Conservation (phyloP, 208 protist species). For the Paratrypanosoma confusum region DNA sequence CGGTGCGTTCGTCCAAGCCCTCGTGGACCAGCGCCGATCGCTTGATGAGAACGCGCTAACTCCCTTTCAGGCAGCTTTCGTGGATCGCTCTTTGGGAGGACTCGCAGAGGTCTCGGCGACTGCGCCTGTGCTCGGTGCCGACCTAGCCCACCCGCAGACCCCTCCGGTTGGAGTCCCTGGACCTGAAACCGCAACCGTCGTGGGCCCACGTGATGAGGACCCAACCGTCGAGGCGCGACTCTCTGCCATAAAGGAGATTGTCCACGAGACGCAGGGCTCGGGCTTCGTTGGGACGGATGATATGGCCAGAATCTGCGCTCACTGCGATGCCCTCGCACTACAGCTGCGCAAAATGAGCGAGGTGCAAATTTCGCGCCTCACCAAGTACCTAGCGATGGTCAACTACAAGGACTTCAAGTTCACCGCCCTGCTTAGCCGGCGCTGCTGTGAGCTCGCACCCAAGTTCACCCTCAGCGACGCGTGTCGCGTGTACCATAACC, state of each 20-base stretch:
- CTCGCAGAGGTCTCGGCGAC: not conserved
- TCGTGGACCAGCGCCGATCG: constrained; percentile 16
- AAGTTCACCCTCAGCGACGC: constrained; percentile 28
- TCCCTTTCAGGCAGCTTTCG: constrained; percentile 40
- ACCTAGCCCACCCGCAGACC: not conserved
- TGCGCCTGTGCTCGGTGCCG: too few relatives aligned
- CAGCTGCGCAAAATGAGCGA: constrained; percentile 43
- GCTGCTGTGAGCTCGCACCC: constrained; percentile 61
- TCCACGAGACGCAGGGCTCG: constrained; percentile 11
- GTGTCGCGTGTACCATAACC: constrained; percentile 61
- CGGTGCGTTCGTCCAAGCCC: constrained; percentile 13
- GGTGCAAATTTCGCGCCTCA: constrained; percentile 25
- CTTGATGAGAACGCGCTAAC: constrained; percentile 11
- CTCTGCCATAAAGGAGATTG: constrained; percentile 18
- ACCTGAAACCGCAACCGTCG: not conserved
- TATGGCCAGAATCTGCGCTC: constrained; percentile 16
- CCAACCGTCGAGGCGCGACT: constrained; percentile 14
- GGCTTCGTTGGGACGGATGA: constrained; percentile 16
- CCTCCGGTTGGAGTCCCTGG: not conserved
- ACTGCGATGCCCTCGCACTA: constrained; percentile 34
- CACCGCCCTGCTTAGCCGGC: constrained; percentile 46
- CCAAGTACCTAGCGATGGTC: constrained; percentile 38
- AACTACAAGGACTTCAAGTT: constrained; percentile 65
- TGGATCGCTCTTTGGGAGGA: constrained; percentile 19
- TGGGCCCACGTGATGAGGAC: constrained; percentile 3